phyloP scores from a whole-genome alignment of 345 rosid genomes.

The Arabis alpina region DNA sequence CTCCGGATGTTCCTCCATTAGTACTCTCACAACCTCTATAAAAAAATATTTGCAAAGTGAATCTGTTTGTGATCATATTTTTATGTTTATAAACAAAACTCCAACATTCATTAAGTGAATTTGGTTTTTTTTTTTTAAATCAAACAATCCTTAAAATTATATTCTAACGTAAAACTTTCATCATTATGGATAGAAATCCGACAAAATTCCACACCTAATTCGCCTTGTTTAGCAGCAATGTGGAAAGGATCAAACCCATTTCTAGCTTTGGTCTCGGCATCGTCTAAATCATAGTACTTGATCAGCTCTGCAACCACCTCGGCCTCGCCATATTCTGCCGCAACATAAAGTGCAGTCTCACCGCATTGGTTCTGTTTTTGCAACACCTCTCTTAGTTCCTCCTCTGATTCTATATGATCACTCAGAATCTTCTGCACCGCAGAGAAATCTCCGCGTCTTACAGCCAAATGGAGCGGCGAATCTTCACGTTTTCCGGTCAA shows the following conservation, averaged over 20 bases:
- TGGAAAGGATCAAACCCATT: slow-evolving; percentile 89
- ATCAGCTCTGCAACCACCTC: slow-evolving; percentile 75
- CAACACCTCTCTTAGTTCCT: slow-evolving; percentile 54
- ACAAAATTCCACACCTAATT: slow-evolving; percentile 54
- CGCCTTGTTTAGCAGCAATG: slow-evolving; percentile 89
- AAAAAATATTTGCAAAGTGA: background rate
- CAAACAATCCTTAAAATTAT: slow-evolving; percentile 6
- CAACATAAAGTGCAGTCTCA: slow-evolving; percentile 80
- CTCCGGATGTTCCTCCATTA: slow-evolving; percentile 81
- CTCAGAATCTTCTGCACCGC: slow-evolving; percentile 51
- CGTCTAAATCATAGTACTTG: slow-evolving; percentile 63
- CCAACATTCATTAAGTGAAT: background rate
- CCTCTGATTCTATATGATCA: slow-evolving; percentile 42
- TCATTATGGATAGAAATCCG: background rate
- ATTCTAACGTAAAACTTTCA: background rate
- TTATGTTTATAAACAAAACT: background rate
- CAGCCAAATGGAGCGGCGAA: slow-evolving; percentile 62
- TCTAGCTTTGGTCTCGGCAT: slow-evolving; percentile 81
- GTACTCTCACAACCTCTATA: slow-evolving; percentile 66
- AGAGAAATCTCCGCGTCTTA: slow-evolving; percentile 60
- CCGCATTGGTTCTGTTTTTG: slow-evolving; percentile 77
- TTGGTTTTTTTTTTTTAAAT: background rate
- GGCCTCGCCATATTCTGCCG: slow-evolving; percentile 71
- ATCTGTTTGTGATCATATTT: background rate
- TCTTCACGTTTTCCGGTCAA: slow-evolving; percentile 75